Evolutionary conservation across 1,139 yeast genomes (phyloP).

Genomic region (Candida labiduridarum): DNA sequence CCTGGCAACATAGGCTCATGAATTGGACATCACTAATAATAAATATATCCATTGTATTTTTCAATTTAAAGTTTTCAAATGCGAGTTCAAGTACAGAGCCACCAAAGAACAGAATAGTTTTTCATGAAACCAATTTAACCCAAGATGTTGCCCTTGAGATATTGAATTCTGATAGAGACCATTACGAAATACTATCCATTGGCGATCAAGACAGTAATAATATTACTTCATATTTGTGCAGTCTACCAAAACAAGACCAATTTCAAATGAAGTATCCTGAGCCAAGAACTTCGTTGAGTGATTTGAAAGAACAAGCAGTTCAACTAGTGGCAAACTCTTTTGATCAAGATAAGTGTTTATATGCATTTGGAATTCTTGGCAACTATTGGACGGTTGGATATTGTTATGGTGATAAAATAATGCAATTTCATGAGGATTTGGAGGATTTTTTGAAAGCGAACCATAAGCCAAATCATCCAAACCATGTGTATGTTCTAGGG

Average conservation of each 20-base stretch:
- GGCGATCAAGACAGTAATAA: conserved; percentile 12
- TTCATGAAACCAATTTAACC: not conserved
- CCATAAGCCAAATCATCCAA: conserved; percentile 40
- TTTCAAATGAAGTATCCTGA: conserved; percentile 10
- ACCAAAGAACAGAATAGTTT: not conserved
- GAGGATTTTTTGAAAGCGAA: conserved; percentile 24
- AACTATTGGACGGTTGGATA: conserved; percentile 70
- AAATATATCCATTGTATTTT: not conserved
- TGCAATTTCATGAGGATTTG: conserved; percentile 58
- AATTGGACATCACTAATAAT: not conserved
- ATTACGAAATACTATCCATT: conserved; percentile 26
- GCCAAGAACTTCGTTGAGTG: conserved; percentile 5
- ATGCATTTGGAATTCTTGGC: conserved; percentile 35
- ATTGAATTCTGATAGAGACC: conserved; percentile 13
- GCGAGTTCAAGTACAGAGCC: not conserved
- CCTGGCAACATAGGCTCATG: not conserved
- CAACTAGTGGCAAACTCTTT: conserved; percentile 24
- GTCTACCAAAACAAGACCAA: conserved; percentile 19
- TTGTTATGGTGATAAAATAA: conserved; percentile 55
- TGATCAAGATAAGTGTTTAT: conserved; percentile 30
- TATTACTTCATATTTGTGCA: conserved; percentile 21
- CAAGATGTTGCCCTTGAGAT: not conserved
- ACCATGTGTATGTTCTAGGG: conserved; percentile 49
- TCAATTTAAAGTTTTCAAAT: not conserved
- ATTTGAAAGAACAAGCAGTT: conserved; percentile 20